Evolutionary conservation across 345 rosid genomes (phyloP).

Genomic region (Dimocarpus longan): DNA sequence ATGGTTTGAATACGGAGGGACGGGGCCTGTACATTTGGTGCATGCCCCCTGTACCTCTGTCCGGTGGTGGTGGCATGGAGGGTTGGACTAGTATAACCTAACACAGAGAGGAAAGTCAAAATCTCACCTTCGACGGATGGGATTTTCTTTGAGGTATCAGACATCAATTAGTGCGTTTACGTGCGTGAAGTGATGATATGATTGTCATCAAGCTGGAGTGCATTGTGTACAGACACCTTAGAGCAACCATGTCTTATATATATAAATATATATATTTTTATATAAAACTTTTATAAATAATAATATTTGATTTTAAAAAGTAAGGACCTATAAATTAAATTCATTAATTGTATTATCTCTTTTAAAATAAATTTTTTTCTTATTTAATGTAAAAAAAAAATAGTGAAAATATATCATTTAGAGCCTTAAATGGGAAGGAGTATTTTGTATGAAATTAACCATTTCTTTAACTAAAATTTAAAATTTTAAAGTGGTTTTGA

Average conservation of each 20-base stretch:
- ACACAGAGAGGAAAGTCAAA: slow-evolving; percentile 22
- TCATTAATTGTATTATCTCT: too few species aligned
- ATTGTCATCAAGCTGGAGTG: slow-evolving; percentile 24
- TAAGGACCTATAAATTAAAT: too few species aligned
- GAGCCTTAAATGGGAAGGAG: too few species aligned
- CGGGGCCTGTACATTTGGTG: slow-evolving; percentile 13
- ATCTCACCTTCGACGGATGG: background rate
- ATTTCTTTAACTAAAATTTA: too few species aligned
- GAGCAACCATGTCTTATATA: background rate
- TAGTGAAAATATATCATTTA: too few species aligned
- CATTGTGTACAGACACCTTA: background rate
- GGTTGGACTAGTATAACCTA: slow-evolving; percentile 5
- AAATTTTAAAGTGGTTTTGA: too few species aligned
- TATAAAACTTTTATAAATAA: too few species aligned
- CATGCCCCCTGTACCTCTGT: slow-evolving; percentile 4
- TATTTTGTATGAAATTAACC: too few species aligned
- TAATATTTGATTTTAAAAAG: too few species aligned
- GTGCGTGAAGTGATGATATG: slow-evolving; percentile 15
- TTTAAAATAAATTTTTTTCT: too few species aligned
- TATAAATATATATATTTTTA: too few species aligned
- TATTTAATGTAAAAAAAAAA: too few species aligned
- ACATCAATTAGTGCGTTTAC: slow-evolving; percentile 31
- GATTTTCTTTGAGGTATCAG: slow-evolving; percentile 14
- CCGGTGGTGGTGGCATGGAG: background rate
- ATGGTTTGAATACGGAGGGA: background rate